A percentile compares a stretch with the other conserved stretches of the same genome.
Conservation (phyloP, 352 stramenopile genomes). For the Phytophthora constricta region DNA sequence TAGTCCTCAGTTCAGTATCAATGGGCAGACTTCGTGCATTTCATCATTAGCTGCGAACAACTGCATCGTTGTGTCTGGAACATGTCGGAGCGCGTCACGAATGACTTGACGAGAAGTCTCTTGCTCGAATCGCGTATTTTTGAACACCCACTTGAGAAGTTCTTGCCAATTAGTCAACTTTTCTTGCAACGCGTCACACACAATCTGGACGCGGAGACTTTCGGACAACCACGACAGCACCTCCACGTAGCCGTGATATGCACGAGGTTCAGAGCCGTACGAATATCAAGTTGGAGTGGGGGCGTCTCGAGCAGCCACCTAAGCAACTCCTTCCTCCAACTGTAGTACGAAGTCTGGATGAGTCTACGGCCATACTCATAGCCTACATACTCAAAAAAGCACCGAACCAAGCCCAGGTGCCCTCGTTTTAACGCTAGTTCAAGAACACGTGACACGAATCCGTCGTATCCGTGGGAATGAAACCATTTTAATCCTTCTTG, state of each 20-base stretch:
- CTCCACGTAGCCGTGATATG: neutral
- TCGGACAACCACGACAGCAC: neutral
- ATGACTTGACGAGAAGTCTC: neutral
- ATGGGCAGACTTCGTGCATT: too few relatives aligned
- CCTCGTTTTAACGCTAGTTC: neutral
- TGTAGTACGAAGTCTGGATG: neutral
- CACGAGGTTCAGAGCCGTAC: neutral
- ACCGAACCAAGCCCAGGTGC: neutral
- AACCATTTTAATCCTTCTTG: neutral
- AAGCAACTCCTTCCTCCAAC: neutral
- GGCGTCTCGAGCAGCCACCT: neutral
- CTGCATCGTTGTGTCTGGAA: neutral
- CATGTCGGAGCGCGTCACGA: neutral
- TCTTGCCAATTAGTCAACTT: neutral
- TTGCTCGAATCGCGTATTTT: neutral
- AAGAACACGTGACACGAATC: neutral
- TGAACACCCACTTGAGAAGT: neutral
- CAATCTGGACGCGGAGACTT: neutral
- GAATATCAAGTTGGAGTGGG: neutral
- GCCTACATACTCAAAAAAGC: neutral
- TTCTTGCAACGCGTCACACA: neutral
- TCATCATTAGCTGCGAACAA: neutral
- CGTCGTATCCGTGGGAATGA: neutral
- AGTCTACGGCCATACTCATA: neutral
- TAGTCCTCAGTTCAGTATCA: too few relatives aligned